These are phyloP conservation scores for Nemania abortiva DNA, from an alignment of 2,329 filamentous ascomycete genomes.

Conservation along the genomic window DNA sequence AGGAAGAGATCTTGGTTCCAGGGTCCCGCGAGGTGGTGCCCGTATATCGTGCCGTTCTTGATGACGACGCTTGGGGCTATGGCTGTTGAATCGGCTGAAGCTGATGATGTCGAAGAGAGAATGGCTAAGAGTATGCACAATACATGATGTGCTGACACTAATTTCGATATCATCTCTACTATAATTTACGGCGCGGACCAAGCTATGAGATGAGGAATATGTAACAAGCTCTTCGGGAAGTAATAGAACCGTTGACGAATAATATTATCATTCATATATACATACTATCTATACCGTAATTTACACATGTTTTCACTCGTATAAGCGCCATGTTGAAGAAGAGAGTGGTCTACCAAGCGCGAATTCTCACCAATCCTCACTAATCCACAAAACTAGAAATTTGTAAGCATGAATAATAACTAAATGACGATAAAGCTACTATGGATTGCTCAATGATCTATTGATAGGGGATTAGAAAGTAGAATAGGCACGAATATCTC, in stretches of 20 bases:
- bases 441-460: not conserved
- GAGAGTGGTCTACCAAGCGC: not conserved
- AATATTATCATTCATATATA: not conserved
- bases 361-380: not conserved
- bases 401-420: not conserved
- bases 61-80: not conserved
- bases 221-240: not conserved
- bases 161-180: not conserved
- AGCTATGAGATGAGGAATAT: not conserved
- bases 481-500: not conserved
- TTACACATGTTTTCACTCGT: not conserved
- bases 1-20: constrained; percentile 57
- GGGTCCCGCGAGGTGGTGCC: constrained; percentile 45
- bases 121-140: not conserved
- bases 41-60: constrained; percentile 52
- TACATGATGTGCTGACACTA: not conserved
- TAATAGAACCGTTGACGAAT: not conserved
- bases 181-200: not conserved
- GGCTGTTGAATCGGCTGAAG: not conserved
- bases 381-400: not conserved
- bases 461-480: not conserved
- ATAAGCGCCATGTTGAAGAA: not conserved
- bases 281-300: not conserved
- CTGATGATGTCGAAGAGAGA: not conserved
- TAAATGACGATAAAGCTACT: not conserved